Base-by-base conservation (phyloP, 306 rosid species). In the Cucurbita moschata region DNA sequence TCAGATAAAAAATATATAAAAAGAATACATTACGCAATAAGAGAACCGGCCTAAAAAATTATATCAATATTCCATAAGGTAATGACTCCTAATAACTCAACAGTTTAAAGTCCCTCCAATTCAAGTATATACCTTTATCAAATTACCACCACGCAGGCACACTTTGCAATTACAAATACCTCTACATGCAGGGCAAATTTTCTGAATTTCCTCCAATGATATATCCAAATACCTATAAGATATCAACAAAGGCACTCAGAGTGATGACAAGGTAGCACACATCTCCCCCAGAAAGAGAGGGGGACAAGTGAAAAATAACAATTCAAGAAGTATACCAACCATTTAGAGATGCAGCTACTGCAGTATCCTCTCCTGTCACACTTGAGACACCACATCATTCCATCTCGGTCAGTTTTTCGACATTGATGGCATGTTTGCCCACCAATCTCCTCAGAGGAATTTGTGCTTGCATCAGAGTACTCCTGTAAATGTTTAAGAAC, bases 281-380 rank as follows among this genome's bases (percentile, higher is more conserved):
- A 40, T 15, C 51, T 40, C 70, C 54, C 9, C 72, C 11, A 61
- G 47, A 61, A 19, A 63, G 63, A 56, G 58, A 13, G 71, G 52
- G 76, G 79, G 23, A 4, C 21, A 57, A 10, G 51, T 16, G 19
- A 23, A 54, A 65, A 47, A 47, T 79, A 43, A 59, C 47, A 3
- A 19, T 44, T 51, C 44, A 43, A 58, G 30, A 49, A 56, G 30
- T 54, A 78, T 55, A 51, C 95, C 82, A 82, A 91, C 97, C 96
- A 89, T 55, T 83, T 72, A 51, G 87, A 85, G 74, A 89, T 79
- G 80, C 99, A 95, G 75, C 70, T 76, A 76, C 81, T 84, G 83
- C 97, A 91, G 76, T 88, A 95, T 78, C 99, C 99, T 88, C 96
- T 89, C 79, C 90, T 83, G 72, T 86, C 92, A 85, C 99, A 94